Base-by-base conservation (phyloP, 768 basidiomycete genomes). In the Lactarius evosmus region DNA sequence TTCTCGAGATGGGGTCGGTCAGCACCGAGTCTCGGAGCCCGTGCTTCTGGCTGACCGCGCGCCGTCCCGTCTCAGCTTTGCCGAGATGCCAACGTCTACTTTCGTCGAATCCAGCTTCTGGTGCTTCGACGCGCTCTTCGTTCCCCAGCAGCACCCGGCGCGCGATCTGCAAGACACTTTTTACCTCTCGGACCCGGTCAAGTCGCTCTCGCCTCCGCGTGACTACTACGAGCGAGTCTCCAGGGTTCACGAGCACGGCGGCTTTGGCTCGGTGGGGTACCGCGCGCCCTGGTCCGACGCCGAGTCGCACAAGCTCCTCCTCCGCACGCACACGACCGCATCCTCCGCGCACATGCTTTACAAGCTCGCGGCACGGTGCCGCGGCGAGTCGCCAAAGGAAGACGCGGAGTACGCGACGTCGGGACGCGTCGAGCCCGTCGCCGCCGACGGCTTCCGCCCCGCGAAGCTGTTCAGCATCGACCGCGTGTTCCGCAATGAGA, bases 51-150 rank as follows among this genome's bases (percentile, higher is more conserved):
- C 56, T 61, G 55, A 65, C 33, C 6, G 3, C 33, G 17, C 46
- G 33, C 1, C 51, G 22, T n/a, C 29, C 30, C 59, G 22, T n/a
- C 17, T 17, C 68, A 98, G 96, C 11, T 99, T 98, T 77, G 88
- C 94, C 54, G 97, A 99, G 77, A 99, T 99, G 97, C 94, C 95
- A 16, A 98, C 97, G 9, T 86, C 87, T 56, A 86, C 88, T 60
- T 99, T 93, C 74, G 95, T 99, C 61, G 97, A 99, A 77, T 96
- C 94, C 25, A 91, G 91, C 38, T 99, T 98, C 83, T 99, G 97
- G 97, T 97, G 95, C 74, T 98, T 99, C 76, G 97, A 99, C 75
- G 87, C 95, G 1, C 82, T 99, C 68, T 99, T 96, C 75, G 97
- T 99, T 0, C 97, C 97, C 0, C 97, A 99, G 72, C 96, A 98